Evolutionary conservation across 2,329 filamentous ascomycete species (phyloP).

Genomic region (Pseudogymnoascus sp.): DNA sequence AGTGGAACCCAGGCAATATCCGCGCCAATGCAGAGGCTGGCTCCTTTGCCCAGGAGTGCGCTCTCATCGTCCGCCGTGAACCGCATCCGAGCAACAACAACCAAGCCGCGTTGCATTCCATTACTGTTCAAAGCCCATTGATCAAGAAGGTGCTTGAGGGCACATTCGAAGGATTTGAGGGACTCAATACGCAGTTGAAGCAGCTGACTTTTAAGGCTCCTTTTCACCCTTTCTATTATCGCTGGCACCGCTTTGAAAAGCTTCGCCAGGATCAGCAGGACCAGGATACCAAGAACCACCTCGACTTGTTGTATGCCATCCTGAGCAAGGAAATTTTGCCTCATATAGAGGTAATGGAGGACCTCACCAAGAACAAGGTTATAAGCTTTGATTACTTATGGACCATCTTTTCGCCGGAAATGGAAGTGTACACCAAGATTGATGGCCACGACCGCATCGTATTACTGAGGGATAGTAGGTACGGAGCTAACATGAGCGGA

Average conservation of each 20-base stretch:
- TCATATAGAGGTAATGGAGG: conserved; percentile 15
- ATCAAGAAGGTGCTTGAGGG: conserved; percentile 26
- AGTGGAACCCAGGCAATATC: conserved; percentile 13
- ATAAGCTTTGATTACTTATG: conserved; percentile 37
- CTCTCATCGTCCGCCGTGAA: conserved; percentile 22
- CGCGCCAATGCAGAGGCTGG: conserved; percentile 13
- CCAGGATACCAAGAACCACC: conserved; percentile 23
- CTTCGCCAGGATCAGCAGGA: conserved; percentile 23
- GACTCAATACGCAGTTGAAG: conserved; percentile 27
- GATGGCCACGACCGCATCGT: conserved; percentile 15
- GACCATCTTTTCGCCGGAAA: conserved; percentile 26
- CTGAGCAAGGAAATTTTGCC: conserved; percentile 23
- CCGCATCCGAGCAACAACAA: conserved; percentile 17
- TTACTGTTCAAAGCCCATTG: conserved; percentile 30
- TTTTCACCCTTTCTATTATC: conserved; percentile 30
- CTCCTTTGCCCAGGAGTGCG: conserved; percentile 15
- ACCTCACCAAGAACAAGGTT: conserved; percentile 31
- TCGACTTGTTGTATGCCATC: conserved; percentile 27
- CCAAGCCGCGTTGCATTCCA: conserved; percentile 23
- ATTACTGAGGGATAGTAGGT: conserved; percentile 18
- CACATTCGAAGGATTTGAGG: conserved; percentile 27
- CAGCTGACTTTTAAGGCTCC: conserved; percentile 28
- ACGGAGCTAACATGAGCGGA: conserved; percentile 18
- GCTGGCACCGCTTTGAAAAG: conserved; percentile 26
- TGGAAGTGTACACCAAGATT: conserved; percentile 17